Percentiles rank a stretch among this genome's conserved stretches.
Evolutionary conservation across 139 green algal species (phyloP).

Genomic region (Chlorella sp.): DNA sequence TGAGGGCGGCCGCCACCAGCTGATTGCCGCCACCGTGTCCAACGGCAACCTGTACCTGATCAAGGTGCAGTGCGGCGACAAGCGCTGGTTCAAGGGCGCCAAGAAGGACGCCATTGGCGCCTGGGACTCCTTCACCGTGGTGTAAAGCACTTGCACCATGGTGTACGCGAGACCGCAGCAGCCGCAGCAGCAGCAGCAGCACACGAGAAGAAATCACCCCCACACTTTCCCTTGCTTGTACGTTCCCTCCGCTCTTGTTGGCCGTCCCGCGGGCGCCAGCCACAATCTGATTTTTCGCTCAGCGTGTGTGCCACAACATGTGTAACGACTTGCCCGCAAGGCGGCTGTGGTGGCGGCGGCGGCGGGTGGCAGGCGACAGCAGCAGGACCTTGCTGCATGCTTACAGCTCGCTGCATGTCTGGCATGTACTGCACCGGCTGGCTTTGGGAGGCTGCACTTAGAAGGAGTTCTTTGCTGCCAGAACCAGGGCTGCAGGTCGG

Average conservation of each 20-base stretch:
- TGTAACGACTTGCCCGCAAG: neutral
- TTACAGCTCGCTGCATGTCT: no score
- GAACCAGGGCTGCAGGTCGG: no score
- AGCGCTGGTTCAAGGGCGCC: slow-evolving; percentile 87
- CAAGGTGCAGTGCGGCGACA: slow-evolving; percentile 82
- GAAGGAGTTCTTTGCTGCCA: no score
- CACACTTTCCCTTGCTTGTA: slow-evolving; percentile 27
- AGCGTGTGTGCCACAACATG: slow-evolving; percentile 5
- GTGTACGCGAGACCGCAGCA: neutral
- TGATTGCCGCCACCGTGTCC: slow-evolving; percentile 91
- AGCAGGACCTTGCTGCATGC: no score
- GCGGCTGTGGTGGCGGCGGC: no score
- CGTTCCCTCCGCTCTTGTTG: slow-evolving; percentile 10
- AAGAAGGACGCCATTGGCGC: slow-evolving; percentile 55
- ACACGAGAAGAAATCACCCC: neutral
- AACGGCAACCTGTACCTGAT: slow-evolving; percentile 87
- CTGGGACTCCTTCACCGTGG: slow-evolving; percentile 76
- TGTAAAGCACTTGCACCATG: slow-evolving; percentile 49
- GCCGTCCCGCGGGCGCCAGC: neutral
- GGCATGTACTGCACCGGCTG: no score
- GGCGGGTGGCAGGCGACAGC: no score
- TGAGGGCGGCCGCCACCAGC: slow-evolving; percentile 96
- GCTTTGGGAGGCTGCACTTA: no score
- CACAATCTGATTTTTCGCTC: slow-evolving; percentile 10
- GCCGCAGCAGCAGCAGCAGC: slow-evolving; percentile 6